Evolutionary conservation across 768 basidiomycete species (phyloP), one percentile per base, ranked within the genome.

Genomic region (Agaricus subrufescens): DNA sequence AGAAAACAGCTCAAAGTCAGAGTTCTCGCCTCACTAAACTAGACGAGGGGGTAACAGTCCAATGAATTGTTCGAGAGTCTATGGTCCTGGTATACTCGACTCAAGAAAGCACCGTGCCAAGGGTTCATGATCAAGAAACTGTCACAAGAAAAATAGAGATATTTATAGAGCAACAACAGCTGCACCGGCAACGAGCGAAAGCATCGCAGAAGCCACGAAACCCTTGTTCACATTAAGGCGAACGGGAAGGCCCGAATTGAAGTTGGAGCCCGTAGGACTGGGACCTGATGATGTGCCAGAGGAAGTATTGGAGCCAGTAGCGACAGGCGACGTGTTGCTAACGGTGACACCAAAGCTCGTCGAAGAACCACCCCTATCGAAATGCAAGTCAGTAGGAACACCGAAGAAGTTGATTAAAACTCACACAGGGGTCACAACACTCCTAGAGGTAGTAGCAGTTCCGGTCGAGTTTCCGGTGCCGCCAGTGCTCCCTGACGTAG

Each of bases 101-200:
- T 31, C 29, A 40, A 52, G 38, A 48, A 42, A 42, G 37, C 14
- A 31, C 25, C n/a, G 7, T 19, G 37, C 8, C 4, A 29, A 47
- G n/a, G 10, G 15, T 58, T 19, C 48, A 52, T 57, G 46, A 54
- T 19, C 48, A 52, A 60, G 46, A 54, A 48, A 47, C 45, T 46
- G 19, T 46, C 27, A 23, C 34, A 34, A 19, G 26, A 15, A 15
- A 34, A 15, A 9, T 25, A 50, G 27, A 46, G 19, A 26, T 27
- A 15, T 11, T 71, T 69, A 84, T 62, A 83, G 72, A 0, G 67
- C 69, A 45, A 78, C 69, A 57, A 75, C 62, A 12, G 66, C 79
- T 25, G 71, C 79, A 39, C 83, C 84, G 39, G 76, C 82, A 39
- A 77, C 63, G 0, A 71, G 76, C 19, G 81, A 79, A 37, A 52